phyloP scores from a whole-genome alignment of 192 early-diverging fungal genomes.

The Linnemannia elongata region DNA sequence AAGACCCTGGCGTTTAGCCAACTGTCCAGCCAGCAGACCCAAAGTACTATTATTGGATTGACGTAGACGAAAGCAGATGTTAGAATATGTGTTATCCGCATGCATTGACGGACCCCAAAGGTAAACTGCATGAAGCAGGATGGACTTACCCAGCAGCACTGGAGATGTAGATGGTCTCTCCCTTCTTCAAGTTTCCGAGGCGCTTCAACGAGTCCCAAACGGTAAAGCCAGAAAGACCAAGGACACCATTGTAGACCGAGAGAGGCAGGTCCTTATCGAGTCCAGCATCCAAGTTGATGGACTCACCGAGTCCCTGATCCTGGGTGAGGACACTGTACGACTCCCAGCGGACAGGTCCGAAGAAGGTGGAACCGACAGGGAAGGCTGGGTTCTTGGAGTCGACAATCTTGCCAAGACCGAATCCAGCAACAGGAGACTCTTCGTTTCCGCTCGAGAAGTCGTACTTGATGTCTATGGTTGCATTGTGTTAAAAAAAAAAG shows the following conservation, averaged over 20 bases:
- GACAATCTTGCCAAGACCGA: conserved; percentile 24
- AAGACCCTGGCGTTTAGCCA: conserved; percentile 82
- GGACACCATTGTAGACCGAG: background rate
- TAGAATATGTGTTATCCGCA: background rate
- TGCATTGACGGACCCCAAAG: background rate
- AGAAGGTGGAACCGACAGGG: conserved; percentile 71
- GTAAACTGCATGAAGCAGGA: background rate
- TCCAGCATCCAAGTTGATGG: conserved; percentile 69
- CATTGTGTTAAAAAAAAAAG: background rate
- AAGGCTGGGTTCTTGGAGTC: conserved; percentile 24
- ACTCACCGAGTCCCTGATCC: conserved; percentile 25
- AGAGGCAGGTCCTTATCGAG: conserved; percentile 57
- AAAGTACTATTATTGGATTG: conserved; percentile 65
- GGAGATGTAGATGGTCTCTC: conserved; percentile 78
- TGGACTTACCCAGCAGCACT: conserved; percentile 27
- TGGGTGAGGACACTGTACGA: conserved; percentile 51
- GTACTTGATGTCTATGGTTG: conserved; percentile 9
- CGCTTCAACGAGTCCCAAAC: conserved; percentile 61
- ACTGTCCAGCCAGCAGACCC: conserved; percentile 78
- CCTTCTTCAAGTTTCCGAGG: conserved; percentile 78
- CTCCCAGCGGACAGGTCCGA: conserved; percentile 61
- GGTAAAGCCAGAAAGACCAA: conserved; percentile 32
- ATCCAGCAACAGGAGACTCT: conserved; percentile 5
- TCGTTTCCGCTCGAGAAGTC: background rate
- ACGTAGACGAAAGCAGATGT: background rate